phyloP scores from a whole-genome alignment of 192 early-diverging fungal species.

The Rhizophagus clarus region DNA sequence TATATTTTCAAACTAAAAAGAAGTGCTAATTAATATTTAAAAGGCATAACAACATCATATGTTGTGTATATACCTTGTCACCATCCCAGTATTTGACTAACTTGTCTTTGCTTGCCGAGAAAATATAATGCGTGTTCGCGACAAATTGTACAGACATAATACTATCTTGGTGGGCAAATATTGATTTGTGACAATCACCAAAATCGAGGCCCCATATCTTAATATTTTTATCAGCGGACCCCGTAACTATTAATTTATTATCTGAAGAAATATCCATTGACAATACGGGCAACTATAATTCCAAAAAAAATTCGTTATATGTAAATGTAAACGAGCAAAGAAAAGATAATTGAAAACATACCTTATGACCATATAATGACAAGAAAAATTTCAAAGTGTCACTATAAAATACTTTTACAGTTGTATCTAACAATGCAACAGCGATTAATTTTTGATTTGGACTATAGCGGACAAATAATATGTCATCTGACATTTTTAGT shows the following conservation, averaged over 20 bases:
- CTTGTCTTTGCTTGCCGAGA: slow-evolving; percentile 89
- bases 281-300: slow-evolving; percentile 76
- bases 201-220: slow-evolving; percentile 99
- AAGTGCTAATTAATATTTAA: neutral
- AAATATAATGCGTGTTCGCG: slow-evolving; percentile 94
- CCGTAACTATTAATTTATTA: slow-evolving; percentile 86
- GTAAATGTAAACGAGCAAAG: neutral
- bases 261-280: slow-evolving; percentile 99
- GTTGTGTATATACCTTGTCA: slow-evolving; percentile 66
- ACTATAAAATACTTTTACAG: slow-evolving; percentile 95
- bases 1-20: slow-evolving; percentile 82
- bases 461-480: slow-evolving; percentile 82
- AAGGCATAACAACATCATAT: neutral
- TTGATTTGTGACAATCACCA: slow-evolving; percentile 95
- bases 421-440: slow-evolving; percentile 89
- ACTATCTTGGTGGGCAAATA: slow-evolving; percentile 92
- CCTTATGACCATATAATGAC: slow-evolving; percentile 95
- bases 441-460: slow-evolving; percentile 88
- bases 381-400: slow-evolving; percentile 97
- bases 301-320: neutral
- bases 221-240: slow-evolving; percentile 96
- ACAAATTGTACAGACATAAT: slow-evolving; percentile 90
- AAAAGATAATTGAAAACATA: slow-evolving; percentile 16
- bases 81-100: slow-evolving; percentile 94
- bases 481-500: slow-evolving; percentile 93